phyloP scores from a whole-genome alignment of 306 rosid species.

The Delonix regia region DNA sequence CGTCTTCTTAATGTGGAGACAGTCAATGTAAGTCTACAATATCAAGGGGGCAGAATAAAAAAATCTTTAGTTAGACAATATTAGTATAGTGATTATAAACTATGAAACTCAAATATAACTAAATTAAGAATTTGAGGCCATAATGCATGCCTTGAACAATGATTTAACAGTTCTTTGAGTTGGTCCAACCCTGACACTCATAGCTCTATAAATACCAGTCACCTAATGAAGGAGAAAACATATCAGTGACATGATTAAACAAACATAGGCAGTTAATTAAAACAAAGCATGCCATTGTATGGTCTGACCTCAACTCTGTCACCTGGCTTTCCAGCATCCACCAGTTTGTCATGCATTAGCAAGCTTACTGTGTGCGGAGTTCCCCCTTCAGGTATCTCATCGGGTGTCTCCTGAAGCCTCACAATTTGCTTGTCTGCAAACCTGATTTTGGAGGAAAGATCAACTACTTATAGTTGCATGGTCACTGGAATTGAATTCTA shows the following conservation, averaged over 20 bases:
- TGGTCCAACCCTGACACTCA: constrained; percentile 95
- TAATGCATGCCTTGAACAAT: constrained; percentile 70
- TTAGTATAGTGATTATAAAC: constrained; percentile 4
- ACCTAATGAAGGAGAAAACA: constrained; percentile 57
- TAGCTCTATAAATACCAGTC: constrained; percentile 94
- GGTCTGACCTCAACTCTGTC: constrained; percentile 91
- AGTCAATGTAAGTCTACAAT: constrained; percentile 88
- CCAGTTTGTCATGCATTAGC: constrained; percentile 95
- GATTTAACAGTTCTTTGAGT: constrained; percentile 96
- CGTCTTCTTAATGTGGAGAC: constrained; percentile 89
- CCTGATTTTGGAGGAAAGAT: constrained; percentile 49
- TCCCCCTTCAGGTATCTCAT: constrained; percentile 98
- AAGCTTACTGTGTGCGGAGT: constrained; percentile 97
- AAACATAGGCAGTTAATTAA: constrained; percentile 14
- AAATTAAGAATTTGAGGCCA: constrained; percentile 1
- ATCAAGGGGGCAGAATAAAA: constrained; percentile 31
- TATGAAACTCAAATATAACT: constrained; percentile 1
- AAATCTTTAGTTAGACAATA: constrained; percentile 21
- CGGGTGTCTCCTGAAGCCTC: constrained; percentile 97
- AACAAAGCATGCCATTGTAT: constrained; percentile 8
- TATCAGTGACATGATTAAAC: constrained; percentile 21
- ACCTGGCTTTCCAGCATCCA: constrained; percentile 94
- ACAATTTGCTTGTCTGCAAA: constrained; percentile 96
- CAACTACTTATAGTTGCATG: constrained; percentile 13
- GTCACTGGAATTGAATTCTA: constrained; percentile 20